Evolutionary conservation across 495 filamentous ascomycete genomes (phyloP), one percentile per base, ranked within the genome.

Genomic region (Talaromyces stipitatus): DNA sequence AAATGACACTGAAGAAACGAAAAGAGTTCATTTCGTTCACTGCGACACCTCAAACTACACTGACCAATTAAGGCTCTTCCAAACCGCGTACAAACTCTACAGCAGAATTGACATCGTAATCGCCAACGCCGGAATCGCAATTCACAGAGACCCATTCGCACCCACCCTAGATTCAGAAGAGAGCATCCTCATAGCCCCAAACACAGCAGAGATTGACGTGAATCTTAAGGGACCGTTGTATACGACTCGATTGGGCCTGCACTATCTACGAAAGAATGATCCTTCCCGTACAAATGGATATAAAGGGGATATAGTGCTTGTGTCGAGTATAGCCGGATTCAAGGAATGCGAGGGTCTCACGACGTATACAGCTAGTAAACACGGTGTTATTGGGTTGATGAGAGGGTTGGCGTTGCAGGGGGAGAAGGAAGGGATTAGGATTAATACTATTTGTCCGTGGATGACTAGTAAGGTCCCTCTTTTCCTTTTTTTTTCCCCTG

Each of bases 381-480:
- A 71, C 61, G 70, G 70, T 3, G 67, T 70, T 2, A 38, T 73
- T 24, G 70, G 70, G 5, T 54, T 73, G 24, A 66, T 73, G 68
- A 61, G 70, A 43, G 67, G 68, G 8, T 54, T 71, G 41, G 62
- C 66, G 38, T 52, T 69, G 12, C 60, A 60, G 16, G 64, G 63
- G 0, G 56, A 54, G 2, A 59, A 61, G 41, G 64, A 73, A 54
- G 63, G 65, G n/a, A 66, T 71, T 30, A 55, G 61, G n/a, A 62
- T 73, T 28, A 73, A 73, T 55, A 67, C 65, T 2, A 60, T 73
- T 51, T 73, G 70, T 63, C 70, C 70, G 3, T 73, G 70, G 70
- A 73, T 73, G 70, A 73, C 70, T 2, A 69, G 69, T 72, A 58
- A 20, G 67, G n/a, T n/a, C n/a, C n/a, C n/a, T n/a, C n/a, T n/a